These are phyloP conservation scores for Hypoxylon cercidicola DNA, from an alignment of 495 filamentous ascomycete genomes.

Conservation along the genomic window DNA sequence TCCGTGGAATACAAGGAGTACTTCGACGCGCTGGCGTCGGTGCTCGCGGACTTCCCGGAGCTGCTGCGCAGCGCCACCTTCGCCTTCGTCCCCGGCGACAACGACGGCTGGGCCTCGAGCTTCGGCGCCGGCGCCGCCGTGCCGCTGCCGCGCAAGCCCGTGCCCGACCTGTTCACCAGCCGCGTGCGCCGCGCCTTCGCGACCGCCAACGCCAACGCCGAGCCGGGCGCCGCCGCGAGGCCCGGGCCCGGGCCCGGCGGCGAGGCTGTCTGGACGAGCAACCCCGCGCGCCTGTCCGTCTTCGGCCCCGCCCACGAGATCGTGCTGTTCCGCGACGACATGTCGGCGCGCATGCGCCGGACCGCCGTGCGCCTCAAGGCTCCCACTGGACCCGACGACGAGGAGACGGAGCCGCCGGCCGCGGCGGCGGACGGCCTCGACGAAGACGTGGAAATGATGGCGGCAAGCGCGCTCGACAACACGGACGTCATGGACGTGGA, in stretches of 20 bases:
- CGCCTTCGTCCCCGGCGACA: slow-evolving; percentile 93
- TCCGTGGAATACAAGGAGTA: slow-evolving; percentile 95
- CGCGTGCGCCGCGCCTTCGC: slow-evolving; percentile 82
- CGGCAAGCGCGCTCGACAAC: slow-evolving; percentile 43
- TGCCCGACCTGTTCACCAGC: slow-evolving; percentile 90
- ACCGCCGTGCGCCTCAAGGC: slow-evolving; percentile 71
- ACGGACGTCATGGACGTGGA: slow-evolving; percentile 62
- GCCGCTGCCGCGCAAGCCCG: slow-evolving; percentile 72
- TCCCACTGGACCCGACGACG: slow-evolving; percentile 43
- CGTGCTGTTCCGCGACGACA: slow-evolving; percentile 85
- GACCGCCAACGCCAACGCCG: slow-evolving; percentile 72
- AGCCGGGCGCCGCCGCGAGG: too few species aligned
- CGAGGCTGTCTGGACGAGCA: slow-evolving; percentile 86
- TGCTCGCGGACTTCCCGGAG: slow-evolving; percentile 85
- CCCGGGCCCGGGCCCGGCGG: too few species aligned
- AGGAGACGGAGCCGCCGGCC: slow-evolving; percentile 39
- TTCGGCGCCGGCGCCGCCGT: slow-evolving; percentile 86
- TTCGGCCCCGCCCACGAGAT: slow-evolving; percentile 90
- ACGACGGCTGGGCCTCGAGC: slow-evolving; percentile 90
- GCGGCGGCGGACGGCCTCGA: slow-evolving; percentile 15
- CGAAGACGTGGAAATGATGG: slow-evolving; percentile 48
- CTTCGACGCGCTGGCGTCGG: slow-evolving; percentile 85
- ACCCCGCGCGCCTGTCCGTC: slow-evolving; percentile 80
- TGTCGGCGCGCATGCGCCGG: slow-evolving; percentile 78
- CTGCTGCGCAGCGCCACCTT: slow-evolving; percentile 84